A percentile compares a stretch with the other conserved stretches of the same genome.
phyloP scores from a whole-genome alignment of 2,329 filamentous ascomycete genomes.

The Penicillium sp. region DNA sequence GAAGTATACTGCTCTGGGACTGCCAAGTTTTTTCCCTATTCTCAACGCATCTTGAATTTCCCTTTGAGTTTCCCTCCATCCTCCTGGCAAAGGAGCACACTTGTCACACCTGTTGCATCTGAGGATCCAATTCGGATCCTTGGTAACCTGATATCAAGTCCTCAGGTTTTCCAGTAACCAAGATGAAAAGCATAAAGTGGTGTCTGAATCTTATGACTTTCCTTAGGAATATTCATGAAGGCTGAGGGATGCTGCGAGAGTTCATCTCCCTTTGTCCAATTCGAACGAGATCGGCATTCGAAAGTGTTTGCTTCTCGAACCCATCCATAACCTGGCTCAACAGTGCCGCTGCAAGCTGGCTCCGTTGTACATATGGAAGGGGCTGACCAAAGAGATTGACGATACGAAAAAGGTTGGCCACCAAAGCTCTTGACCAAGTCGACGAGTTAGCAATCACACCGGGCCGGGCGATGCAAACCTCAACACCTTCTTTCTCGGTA shows the following conservation, averaged over 20 bases:
- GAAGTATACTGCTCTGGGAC: too few relatives aligned
- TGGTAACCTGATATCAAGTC: neutral
- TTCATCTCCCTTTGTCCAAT: neutral
- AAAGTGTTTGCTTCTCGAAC: conserved; percentile 12
- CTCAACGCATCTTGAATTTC: too few relatives aligned
- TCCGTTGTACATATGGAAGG: conserved; percentile 1
- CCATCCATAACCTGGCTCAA: conserved; percentile 5
- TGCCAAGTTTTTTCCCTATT: too few relatives aligned
- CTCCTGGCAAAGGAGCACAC: too few relatives aligned
- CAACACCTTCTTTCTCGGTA: neutral
- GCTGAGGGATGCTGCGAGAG: neutral
- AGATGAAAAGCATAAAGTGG: neutral
- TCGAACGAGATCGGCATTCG: conserved; percentile 12
- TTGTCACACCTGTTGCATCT: neutral
- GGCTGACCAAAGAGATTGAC: conserved; percentile 1
- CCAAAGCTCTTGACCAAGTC: neutral
- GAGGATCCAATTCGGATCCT: neutral
- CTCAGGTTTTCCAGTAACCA: neutral
- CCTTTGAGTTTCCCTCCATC: too few relatives aligned
- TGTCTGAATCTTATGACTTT: too few relatives aligned
- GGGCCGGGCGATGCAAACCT: conserved; percentile 10
- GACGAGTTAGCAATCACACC: conserved; percentile 5
- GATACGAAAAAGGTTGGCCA: neutral
- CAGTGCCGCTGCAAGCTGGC: conserved; percentile 7
- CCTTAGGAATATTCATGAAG: neutral